Conservation (phyloP, 2,329 filamentous ascomycete species). For the Huntiella abstrusa region DNA sequence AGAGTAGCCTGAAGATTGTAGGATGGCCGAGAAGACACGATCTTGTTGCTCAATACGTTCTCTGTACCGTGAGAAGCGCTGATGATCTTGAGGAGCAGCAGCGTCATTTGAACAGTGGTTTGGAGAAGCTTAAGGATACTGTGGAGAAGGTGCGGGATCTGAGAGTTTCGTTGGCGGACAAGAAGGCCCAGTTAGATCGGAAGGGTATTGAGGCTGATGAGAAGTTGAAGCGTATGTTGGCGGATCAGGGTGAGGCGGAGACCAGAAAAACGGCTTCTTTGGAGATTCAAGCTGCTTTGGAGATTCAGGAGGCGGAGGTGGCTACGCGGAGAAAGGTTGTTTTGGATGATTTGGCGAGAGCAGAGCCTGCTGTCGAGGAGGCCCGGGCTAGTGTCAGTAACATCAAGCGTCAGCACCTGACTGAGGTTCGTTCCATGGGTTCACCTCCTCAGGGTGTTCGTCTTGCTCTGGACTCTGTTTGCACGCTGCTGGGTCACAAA, state of each 20-base stretch:
- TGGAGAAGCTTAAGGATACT: conserved; percentile 92
- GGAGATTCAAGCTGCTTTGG: conserved; percentile 71
- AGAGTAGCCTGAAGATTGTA: no score
- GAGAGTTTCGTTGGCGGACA: conserved; percentile 74
- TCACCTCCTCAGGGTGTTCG: conserved; percentile 82
- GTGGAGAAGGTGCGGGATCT: conserved; percentile 94
- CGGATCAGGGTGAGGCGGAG: conserved; percentile 86
- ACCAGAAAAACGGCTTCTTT: conserved; percentile 74
- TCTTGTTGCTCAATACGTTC: conserved; percentile 97
- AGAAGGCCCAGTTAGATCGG: conserved; percentile 79
- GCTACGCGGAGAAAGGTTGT: conserved; percentile 69
- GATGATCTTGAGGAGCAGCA: conserved; percentile 98
- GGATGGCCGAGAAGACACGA: no score
- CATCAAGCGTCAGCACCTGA: conserved; percentile 93
- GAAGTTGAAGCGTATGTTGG: conserved; percentile 92
- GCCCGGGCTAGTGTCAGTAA: conserved; percentile 94
- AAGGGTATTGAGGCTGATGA: conserved; percentile 94
- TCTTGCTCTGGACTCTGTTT: conserved; percentile 88
- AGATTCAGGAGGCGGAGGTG: conserved; percentile 79
- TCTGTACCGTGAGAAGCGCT: conserved; percentile 92
- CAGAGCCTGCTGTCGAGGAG: conserved; percentile 81
- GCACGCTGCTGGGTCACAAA: conserved; percentile 80
- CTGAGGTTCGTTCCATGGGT: conserved; percentile 92
- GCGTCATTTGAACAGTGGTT: conserved; percentile 89
- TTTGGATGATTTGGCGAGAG: conserved; percentile 67